Evolutionary conservation across 2,329 filamentous ascomycete genomes (phyloP), one percentile per base, ranked within the genome.

Genomic region (Pseudogymnoascus sp.): DNA sequence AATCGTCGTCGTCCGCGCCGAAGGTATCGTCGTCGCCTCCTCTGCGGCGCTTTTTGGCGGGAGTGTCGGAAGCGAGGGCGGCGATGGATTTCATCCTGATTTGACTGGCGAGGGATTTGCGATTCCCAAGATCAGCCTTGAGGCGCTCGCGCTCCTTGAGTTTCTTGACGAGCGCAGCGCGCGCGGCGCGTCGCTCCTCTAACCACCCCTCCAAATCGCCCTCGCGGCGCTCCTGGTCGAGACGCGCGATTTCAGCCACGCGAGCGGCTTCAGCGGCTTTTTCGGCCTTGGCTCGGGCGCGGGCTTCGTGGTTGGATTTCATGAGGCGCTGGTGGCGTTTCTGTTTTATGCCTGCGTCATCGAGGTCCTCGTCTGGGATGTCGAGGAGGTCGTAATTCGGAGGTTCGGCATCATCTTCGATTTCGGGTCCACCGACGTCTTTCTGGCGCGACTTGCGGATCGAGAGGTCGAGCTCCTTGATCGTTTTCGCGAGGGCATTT

Each of bases 31-130:
- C 95, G 72, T 97, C 93, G 3, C 88, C 90, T 6, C 91, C 92
- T 16, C 93, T 87, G 12, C 91, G 82, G 63, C 93, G 85, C 76
- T 96, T 96, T 74, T 93, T 92, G 67, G 82, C 80, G 0, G 93
- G 92, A 5, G 85, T 87, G 75, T 99, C 95, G 0, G 93, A 93
- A 2, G 95, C 95, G 1, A 99, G 87, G 72, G 96, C 97, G 65
- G 95, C 95, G 64, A 99, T 92, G 60, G 88, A 93, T 78, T 97
- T 97, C 95, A 99, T 99, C 66, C 95, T 90, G 77, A 96, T 96
- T 75, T 97, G 93, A 63, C 90, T 95, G 7, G 95, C 95, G 18
- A 97, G 86, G 0, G 93, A 97, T 76, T 99, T 99, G 72, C 95
- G 90, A 76, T 97, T 97, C 63, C 93, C 93, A 1, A 97, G 84